Base-by-base conservation (phyloP, 768 basidiomycete species). In the Suillus ampliporus region DNA sequence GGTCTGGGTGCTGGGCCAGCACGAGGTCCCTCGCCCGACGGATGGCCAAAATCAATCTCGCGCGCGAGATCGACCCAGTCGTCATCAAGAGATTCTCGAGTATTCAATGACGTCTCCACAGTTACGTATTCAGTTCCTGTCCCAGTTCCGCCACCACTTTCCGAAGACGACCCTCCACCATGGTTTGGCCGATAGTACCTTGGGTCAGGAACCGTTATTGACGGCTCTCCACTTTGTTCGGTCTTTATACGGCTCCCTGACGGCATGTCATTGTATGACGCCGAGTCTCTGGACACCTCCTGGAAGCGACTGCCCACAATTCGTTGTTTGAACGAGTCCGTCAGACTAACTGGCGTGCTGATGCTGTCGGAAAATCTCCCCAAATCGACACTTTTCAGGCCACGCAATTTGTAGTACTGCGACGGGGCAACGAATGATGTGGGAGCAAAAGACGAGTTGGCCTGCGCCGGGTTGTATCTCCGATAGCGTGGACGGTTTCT, bases 351-450 rank as follows among this genome's bases (percentile, higher is more conserved):
- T 58, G 77, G 74, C 61, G 74, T 74, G 64, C 76, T 80, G 31
- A 74, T 68, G 17, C 79, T 5, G 79, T 84, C 83, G 13, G 82
- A 78, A 59, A 87, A 84, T 38, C 83, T 79, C 5, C 88, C 88
- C 23, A 84, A 86, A 60, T 78, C 87, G 28, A 92, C 79, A 10
- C 86, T 87, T 57, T 79, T 82, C 4, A 90, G 79, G 28, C 82
- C 78, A 26, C 87, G 83, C 37, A 94, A 82, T 70, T 89, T 88
- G 78, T 94, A 94, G 72, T 89, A 94, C 60, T 88, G 85, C 7
- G 89, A 90, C 8, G 91, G 91, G 5, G 89, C 90, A 10, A 92
- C 86, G 68, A 92, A 94, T 6, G 89, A 89, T 19, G 88, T 88
- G 5, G 91, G 91, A 1, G 89, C 83, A 17, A 89, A 82, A n/a